Evolutionary conservation across 1,284 basidiomycete species (phyloP).

Genomic region (Fomitopsis pinicola): DNA sequence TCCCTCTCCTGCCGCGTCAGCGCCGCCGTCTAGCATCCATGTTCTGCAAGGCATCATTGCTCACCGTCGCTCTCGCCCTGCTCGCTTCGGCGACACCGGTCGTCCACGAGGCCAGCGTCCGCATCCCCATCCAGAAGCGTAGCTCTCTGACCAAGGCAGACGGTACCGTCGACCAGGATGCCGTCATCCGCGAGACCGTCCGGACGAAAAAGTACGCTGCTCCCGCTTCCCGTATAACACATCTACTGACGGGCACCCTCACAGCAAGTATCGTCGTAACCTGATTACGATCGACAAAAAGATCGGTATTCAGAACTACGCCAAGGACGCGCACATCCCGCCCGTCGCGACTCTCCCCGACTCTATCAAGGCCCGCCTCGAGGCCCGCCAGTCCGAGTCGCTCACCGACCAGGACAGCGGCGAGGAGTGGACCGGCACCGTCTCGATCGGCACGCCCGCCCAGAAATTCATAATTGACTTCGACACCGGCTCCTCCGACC

Average conservation of each 20-base stretch:
- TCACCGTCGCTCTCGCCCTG: slow-evolving; percentile 18
- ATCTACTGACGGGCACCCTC: neutral
- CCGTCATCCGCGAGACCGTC: slow-evolving; percentile 13
- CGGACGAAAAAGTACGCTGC: slow-evolving; percentile 15
- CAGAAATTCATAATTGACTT: slow-evolving; percentile 22
- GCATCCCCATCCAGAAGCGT: slow-evolving; percentile 20
- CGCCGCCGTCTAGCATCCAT: slow-evolving; percentile 7
- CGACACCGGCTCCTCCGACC: slow-evolving; percentile 25
- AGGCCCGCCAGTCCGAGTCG: slow-evolving; percentile 9
- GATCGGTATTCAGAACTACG: slow-evolving; percentile 12
- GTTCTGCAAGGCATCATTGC: slow-evolving; percentile 21
- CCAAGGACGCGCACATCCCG: slow-evolving; percentile 8
- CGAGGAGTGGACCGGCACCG: slow-evolving; percentile 17
- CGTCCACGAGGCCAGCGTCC: slow-evolving; percentile 8
- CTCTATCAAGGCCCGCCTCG: slow-evolving; percentile 6
- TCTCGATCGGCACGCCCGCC: slow-evolving; percentile 18
- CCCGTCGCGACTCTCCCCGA: slow-evolving; percentile 6
- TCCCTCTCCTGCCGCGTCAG: neutral
- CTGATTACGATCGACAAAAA: slow-evolving; percentile 19
- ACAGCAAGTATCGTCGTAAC: slow-evolving; percentile 20
- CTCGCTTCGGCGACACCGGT: slow-evolving; percentile 18
- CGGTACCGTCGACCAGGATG: slow-evolving; percentile 20
- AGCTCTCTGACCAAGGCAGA: slow-evolving; percentile 15
- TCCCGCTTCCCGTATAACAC: neutral
- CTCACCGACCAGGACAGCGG: slow-evolving; percentile 15